phyloP scores from a whole-genome alignment of 495 filamentous ascomycete species.

The Trichocladium antarcticum region DNA sequence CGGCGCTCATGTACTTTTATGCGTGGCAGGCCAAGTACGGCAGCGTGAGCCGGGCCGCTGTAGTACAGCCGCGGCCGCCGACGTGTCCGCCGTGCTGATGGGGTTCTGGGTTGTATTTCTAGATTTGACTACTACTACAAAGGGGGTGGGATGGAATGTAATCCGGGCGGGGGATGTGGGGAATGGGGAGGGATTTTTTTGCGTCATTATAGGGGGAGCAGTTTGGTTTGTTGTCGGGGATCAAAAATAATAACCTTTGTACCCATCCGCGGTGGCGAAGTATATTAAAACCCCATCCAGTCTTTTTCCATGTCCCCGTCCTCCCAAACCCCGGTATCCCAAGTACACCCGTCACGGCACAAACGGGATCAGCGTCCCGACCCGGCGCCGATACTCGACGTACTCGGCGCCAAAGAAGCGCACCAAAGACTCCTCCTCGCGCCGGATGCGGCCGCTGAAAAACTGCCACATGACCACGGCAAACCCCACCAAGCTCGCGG shows the following conservation, averaged over 20 bases:
- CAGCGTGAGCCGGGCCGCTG: slow-evolving; percentile 37
- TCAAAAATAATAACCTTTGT: no score
- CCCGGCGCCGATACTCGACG: slow-evolving; percentile 52
- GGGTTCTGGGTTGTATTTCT: no score
- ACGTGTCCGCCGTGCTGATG: not conserved
- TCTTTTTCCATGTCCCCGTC: no score
- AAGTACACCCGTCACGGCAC: slow-evolving; percentile 26
- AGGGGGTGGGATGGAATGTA: no score
- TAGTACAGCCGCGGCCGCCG: not conserved
- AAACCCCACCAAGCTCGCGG: slow-evolving; percentile 64
- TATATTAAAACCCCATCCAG: no score
- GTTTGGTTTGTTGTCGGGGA: no score
- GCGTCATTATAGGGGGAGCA: no score
- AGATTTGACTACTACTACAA: no score
- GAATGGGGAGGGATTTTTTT: no score
- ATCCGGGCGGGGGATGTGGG: no score
- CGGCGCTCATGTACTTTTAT: slow-evolving; percentile 85
- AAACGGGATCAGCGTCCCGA: slow-evolving; percentile 64
- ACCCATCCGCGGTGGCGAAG: no score
- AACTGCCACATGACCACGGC: slow-evolving; percentile 70
- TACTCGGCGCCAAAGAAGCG: slow-evolving; percentile 82
- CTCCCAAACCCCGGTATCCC: no score
- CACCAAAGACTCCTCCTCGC: slow-evolving; percentile 68
- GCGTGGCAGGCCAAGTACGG: slow-evolving; percentile 98
- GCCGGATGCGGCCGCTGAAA: slow-evolving; percentile 60